A percentile compares a stretch with the other conserved stretches of the same genome.
These are phyloP conservation scores for Amaranthus tricolor DNA, from an alignment of 179 eudicot species.

Conservation along the genomic window DNA sequence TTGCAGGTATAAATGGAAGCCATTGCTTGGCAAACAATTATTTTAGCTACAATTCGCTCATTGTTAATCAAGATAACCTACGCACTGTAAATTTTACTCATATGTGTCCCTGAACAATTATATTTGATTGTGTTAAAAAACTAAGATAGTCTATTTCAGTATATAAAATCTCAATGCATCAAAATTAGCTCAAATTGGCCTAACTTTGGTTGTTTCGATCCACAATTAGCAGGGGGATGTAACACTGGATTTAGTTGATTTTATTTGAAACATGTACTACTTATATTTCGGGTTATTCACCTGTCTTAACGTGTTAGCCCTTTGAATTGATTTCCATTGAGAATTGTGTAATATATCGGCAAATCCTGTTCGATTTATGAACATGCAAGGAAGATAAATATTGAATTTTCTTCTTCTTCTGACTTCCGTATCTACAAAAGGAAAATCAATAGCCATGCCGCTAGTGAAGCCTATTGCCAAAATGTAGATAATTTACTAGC, in stretches of 20 bases:
- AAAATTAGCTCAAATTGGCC: no score
- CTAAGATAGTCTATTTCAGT: no score
- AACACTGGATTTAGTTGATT: no score
- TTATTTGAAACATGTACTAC: neutral
- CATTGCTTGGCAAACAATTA: neutral
- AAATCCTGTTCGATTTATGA: neutral
- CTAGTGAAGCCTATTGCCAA: neutral
- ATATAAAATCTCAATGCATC: no score
- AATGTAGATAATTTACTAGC: neutral
- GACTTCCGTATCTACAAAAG: neutral
- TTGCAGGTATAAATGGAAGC: constrained; percentile 63
- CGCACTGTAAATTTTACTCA: no score
- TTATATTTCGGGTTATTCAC: neutral
- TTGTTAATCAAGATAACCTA: neutral
- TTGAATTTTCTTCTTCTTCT: neutral
- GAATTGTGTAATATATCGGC: neutral
- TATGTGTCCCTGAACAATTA: no score
- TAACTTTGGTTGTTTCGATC: no score
- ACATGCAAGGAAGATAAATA: neutral
- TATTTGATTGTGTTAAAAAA: no score
- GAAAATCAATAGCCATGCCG: neutral
- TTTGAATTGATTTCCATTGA: neutral
- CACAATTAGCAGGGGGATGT: no score
- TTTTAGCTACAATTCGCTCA: neutral
- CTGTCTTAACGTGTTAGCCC: neutral